Evolutionary conservation across 106 monocot species (phyloP).

Genomic region (Allium fistulosum): DNA sequence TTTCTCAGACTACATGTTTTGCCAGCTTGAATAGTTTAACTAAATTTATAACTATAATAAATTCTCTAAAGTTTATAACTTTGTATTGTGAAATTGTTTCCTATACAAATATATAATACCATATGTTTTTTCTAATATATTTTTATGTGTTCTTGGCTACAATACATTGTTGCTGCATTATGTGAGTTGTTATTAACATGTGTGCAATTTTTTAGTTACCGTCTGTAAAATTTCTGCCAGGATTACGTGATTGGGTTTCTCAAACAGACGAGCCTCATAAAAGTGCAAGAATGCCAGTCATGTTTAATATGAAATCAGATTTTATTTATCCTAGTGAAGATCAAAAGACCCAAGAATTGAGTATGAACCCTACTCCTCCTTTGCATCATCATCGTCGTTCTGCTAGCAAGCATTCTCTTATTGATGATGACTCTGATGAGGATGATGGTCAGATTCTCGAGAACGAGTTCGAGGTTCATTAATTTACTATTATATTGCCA

Average conservation of each 20-base stretch:
- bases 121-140: too few species aligned
- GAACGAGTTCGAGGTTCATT: slow-evolving; percentile 26
- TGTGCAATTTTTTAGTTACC: too few species aligned
- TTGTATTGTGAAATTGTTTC: too few species aligned
- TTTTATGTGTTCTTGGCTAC: too few species aligned
- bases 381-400: slow-evolving; percentile 21
- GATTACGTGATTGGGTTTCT: slow-evolving; percentile 58
- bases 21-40: too few species aligned
- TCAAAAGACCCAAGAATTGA: slow-evolving; percentile 15
- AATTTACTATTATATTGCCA: background rate
- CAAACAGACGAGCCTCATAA: slow-evolving; percentile 43
- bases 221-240: slow-evolving; percentile 13
- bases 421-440: slow-evolving; percentile 54
- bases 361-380: slow-evolving; percentile 4
- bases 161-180: too few species aligned
- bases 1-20: too few species aligned
- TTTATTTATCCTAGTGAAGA: slow-evolving; percentile 16
- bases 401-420: slow-evolving; percentile 15
- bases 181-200: too few species aligned
- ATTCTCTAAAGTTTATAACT: too few species aligned
- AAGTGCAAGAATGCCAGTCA: slow-evolving; percentile 38
- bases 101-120: too few species aligned
- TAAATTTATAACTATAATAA: too few species aligned
- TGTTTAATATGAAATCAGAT: slow-evolving; percentile 24
- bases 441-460: slow-evolving; percentile 49